These are phyloP conservation scores for Schwanniomyces polymorphus DNA, from an alignment of 805 yeast genomes.

Conservation along the genomic window DNA sequence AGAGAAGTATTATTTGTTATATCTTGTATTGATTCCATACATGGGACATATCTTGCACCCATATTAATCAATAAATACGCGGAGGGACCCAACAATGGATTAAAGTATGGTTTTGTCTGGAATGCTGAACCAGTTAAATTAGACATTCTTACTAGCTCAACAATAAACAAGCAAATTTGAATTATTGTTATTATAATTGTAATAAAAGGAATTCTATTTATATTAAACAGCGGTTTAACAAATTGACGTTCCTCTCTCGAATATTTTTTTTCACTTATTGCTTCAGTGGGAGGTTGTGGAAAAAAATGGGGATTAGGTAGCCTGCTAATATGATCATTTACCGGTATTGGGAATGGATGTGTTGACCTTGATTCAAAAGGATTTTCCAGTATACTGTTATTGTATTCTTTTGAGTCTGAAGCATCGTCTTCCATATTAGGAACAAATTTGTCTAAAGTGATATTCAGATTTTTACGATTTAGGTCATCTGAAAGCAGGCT, in stretches of 20 bases:
- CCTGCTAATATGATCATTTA: too few relatives aligned
- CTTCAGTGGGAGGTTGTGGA: too few relatives aligned
- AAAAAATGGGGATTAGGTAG: too few relatives aligned
- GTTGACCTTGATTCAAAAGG: too few relatives aligned
- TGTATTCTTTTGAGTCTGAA: too few relatives aligned
- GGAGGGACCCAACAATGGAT: slow-evolving; percentile 80
- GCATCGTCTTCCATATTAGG: too few relatives aligned
- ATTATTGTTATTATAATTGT: slow-evolving; percentile 42
- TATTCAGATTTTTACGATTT: too few relatives aligned
- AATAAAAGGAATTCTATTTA: slow-evolving; percentile 39
- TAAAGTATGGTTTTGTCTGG: slow-evolving; percentile 69
- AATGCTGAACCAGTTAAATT: slow-evolving; percentile 61
- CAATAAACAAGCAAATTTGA: slow-evolving; percentile 59
- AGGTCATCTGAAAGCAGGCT: too few relatives aligned
- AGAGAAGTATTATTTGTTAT: slow-evolving; percentile 49
- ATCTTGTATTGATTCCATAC: slow-evolving; percentile 56
- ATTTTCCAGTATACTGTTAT: too few relatives aligned
- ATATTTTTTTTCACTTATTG: slow-evolving; percentile 17
- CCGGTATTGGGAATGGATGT: too few relatives aligned
- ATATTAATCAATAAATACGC: slow-evolving; percentile 61
- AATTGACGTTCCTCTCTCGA: slow-evolving; percentile 22
- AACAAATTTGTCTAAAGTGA: too few relatives aligned
- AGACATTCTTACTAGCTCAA: slow-evolving; percentile 59
- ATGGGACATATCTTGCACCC: slow-evolving; percentile 73
- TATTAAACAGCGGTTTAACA: slow-evolving; percentile 33